Evolutionary conservation across 208 protist genomes (phyloP), one percentile per base, ranked within the genome.

Genomic region (Herpetomonas tarakana): DNA sequence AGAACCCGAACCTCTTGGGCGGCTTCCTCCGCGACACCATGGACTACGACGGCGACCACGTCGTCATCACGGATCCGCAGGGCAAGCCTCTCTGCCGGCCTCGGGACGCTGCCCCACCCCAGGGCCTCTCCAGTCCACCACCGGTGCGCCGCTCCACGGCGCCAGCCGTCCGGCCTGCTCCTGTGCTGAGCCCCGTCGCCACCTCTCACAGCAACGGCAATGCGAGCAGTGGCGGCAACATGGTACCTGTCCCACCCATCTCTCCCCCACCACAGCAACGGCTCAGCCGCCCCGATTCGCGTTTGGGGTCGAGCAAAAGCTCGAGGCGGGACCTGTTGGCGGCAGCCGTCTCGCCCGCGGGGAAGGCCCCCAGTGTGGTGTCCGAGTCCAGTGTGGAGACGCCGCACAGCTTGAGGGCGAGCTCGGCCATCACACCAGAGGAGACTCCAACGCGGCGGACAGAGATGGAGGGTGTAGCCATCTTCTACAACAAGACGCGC

Each of bases 401-500:
- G 44, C 44, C 9, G 4, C 9, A 4, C 16, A 49, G 44, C 44
- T 24, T 4, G 44, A 4, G 19, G 44, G 3, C 16, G 16, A 6
- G 6, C 11, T 7, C 16, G 16, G 6, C 9, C 19, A 4, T 24
- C 44, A 12, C 9, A 6, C 44, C 3, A 4, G 44, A 49, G 16
- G 44, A 49, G 44, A 7, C 44, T 11, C 44, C 44, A 4, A 38
- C 38, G 31, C 76, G 70, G 24, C 63, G 71, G 46, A 70, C 76
- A 9, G 89, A 95, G 58, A 88, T 89, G 78, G 89, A 95, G n/a
- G 89, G 89, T 12, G 83, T 91, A 11, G 77, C 75, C 26, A 79
- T 92, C 31, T 91, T 88, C 65, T 95, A 80, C 62, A 66, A 82
- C 24, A 54, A 64, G 25, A 45, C 49, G 0, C 89, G 89, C 38